These are phyloP conservation scores for Amoeboaphelidium protococcarum DNA, from an alignment of 371 early-diverging fungal genomes.

Conservation along the genomic window DNA sequence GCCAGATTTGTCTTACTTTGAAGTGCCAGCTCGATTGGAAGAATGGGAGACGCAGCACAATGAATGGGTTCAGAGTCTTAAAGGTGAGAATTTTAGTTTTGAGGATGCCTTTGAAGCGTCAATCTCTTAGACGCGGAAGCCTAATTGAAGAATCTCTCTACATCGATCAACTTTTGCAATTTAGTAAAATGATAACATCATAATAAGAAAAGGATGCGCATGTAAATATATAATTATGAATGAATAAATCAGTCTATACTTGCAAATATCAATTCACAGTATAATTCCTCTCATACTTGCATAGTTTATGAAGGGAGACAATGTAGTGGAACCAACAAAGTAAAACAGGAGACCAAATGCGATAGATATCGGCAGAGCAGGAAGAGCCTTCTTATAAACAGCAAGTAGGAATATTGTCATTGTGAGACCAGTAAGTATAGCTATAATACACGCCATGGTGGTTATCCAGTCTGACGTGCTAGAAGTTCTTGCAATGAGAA, in stretches of 20 bases:
- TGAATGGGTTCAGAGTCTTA: too few relatives aligned
- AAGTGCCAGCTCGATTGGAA: too few relatives aligned
- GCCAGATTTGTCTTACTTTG: too few relatives aligned
- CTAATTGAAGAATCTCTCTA: slow-evolving; percentile 9
- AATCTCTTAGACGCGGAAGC: slow-evolving; percentile 4
- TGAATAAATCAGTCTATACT: slow-evolving; percentile 8
- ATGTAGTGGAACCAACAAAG: slow-evolving; percentile 28
- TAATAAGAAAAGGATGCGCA: not conserved
- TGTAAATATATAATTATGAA: not conserved
- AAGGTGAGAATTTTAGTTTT: too few relatives aligned
- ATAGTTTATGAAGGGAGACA: slow-evolving; percentile 23
- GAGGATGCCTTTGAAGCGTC: too few relatives aligned
- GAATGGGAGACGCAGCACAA: too few relatives aligned
- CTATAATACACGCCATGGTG: slow-evolving; percentile 44
- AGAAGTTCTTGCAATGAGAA: slow-evolving; percentile 52
- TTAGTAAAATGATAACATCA: slow-evolving; percentile 2
- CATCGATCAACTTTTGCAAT: slow-evolving; percentile 7
- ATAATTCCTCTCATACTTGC: slow-evolving; percentile 8
- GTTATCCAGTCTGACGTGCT: slow-evolving; percentile 58
- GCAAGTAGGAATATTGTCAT: slow-evolving; percentile 10
- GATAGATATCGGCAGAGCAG: slow-evolving; percentile 63
- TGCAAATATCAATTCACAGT: too few relatives aligned
- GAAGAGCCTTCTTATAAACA: slow-evolving; percentile 48
- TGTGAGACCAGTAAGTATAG: slow-evolving; percentile 27
- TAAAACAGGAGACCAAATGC: slow-evolving; percentile 60